Percentiles rank a stretch among this genome's conserved stretches.
These are phyloP conservation scores for Colletotrichum tropicale DNA, from an alignment of 2,329 filamentous ascomycete genomes.

Conservation along the genomic window DNA sequence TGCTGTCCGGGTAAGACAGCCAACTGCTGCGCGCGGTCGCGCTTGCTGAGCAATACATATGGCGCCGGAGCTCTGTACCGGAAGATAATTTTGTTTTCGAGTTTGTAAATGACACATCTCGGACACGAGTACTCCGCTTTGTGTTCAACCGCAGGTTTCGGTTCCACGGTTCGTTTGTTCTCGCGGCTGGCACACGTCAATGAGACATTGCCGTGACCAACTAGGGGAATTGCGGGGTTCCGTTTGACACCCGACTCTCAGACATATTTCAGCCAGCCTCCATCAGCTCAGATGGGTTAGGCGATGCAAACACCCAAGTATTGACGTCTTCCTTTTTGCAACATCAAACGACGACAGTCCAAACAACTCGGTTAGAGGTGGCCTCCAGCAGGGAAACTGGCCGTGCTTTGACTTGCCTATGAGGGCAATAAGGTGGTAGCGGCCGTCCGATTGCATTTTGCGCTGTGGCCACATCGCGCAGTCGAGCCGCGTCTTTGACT, in stretches of 20 bases:
- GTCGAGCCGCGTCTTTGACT: not conserved
- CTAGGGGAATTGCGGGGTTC: constrained; percentile 3
- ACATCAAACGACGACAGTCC: not conserved
- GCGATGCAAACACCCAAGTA: not conserved
- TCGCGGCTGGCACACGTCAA: not conserved
- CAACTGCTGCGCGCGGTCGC: not conserved
- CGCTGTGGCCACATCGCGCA: not conserved
- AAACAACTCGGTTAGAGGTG: not conserved
- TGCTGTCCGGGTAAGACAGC: not conserved
- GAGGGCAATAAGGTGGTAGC: not conserved
- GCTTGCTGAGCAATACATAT: not conserved
- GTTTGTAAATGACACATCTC: not conserved
- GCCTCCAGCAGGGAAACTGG: not conserved
- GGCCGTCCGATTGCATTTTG: not conserved
- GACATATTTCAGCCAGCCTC: not conserved
- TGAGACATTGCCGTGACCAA: not conserved
- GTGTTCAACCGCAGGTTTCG: not conserved
- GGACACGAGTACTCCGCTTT: not conserved
- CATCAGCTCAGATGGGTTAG: not conserved
- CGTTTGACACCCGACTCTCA: constrained; percentile 1
- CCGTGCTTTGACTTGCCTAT: not conserved
- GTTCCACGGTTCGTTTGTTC: not conserved
- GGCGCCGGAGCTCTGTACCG: not conserved
- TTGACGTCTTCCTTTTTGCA: not conserved
- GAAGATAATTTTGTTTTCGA: not conserved